Base-by-base conservation (phyloP, 371 early-diverging fungal species). In the Blastocladiella emersonii region DNA sequence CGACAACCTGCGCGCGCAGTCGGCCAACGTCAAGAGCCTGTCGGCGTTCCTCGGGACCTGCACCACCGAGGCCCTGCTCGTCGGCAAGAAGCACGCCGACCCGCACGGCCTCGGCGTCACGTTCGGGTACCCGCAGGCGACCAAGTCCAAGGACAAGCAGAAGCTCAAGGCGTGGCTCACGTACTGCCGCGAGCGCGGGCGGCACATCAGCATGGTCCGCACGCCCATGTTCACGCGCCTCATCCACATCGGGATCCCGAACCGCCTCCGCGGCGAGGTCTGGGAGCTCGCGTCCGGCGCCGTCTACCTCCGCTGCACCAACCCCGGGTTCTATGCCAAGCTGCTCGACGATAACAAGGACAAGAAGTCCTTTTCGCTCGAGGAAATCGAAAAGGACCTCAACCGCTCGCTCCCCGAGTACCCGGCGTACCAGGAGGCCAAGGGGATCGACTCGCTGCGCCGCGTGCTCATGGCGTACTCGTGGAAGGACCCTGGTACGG, bases 371-470 rank as follows among this genome's bases (percentile, higher is more conserved):
- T 61, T 61, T 43, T 84, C 89, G 23, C 80, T 84, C 0, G 97
- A 95, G 64, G 98, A 96, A 72, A 98, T 98, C 62, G 98, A 98
- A 71, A 98, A 98, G 72, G 98, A 98, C 70, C 69, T 98, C 63
- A 92, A 91, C 65, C 72, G 87, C 65, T 85, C 86, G 35, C 73
- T 96, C 41, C 97, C 97, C 0, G 97, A 96, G 69, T 94, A 95
- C 69, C 72, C 84, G 10, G 96, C 92, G 0, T 98, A 92, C 74
- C 95, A 95, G 73, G 85, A 78, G 8, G 79, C 79, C 17, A 89
- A 95, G 65, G 98, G 98, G 0, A 95, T 98, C 62, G 80, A 88
- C 53, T 77, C 90, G 15, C 75, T 98, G 62, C 81, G 98, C 39
- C 81, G 93, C 34, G 96, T 96, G 17, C 74, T 98, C 34, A 83